A percentile compares a stretch with the other conserved stretches of the same genome.
phyloP scores from a whole-genome alignment of 1,139 yeast species.

The Debaryomyces fabryi region DNA sequence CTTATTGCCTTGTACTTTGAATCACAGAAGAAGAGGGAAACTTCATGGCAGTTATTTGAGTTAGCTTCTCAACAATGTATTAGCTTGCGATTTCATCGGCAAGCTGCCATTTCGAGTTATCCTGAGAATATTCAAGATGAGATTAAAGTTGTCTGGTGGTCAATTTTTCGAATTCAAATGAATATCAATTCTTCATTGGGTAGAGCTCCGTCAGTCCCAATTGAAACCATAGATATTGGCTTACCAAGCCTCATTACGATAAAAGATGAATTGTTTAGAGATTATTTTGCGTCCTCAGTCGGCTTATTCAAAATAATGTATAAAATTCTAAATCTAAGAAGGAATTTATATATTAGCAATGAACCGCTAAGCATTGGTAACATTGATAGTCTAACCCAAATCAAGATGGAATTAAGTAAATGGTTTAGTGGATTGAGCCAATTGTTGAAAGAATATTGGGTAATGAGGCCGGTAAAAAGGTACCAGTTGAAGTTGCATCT shows the following conservation, averaged over 20 bases:
- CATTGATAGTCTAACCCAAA: neutral
- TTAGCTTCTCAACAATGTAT: slow-evolving; percentile 44
- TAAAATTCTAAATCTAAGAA: slow-evolving; percentile 23
- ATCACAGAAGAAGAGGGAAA: slow-evolving; percentile 31
- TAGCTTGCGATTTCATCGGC: slow-evolving; percentile 42
- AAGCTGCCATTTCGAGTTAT: slow-evolving; percentile 28
- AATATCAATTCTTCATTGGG: slow-evolving; percentile 42
- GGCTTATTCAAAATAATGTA: slow-evolving; percentile 34
- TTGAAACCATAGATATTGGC: slow-evolving; percentile 38
- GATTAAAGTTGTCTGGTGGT: slow-evolving; percentile 9
- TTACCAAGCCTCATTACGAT: slow-evolving; percentile 23
- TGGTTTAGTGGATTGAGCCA: slow-evolving; percentile 31
- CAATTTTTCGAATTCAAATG: slow-evolving; percentile 5
- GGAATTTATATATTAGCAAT: slow-evolving; percentile 32
- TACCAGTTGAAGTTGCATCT: slow-evolving; percentile 40
- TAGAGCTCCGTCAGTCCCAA: slow-evolving; percentile 38
- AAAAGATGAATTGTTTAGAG: slow-evolving; percentile 29
- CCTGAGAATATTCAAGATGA: slow-evolving; percentile 30
- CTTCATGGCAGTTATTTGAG: slow-evolving; percentile 41
- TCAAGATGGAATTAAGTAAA: slow-evolving; percentile 17
- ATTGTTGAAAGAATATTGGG: slow-evolving; percentile 26
- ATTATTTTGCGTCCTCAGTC: slow-evolving; percentile 30
- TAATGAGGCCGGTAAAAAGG: slow-evolving; percentile 27
- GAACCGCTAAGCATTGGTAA: slow-evolving; percentile 12
- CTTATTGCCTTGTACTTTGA: slow-evolving; percentile 1